Percentiles rank a stretch among this genome's conserved stretches.
These are phyloP conservation scores for Colletotrichum lupini DNA, from an alignment of 2,329 filamentous ascomycete species.

Conservation along the genomic window DNA sequence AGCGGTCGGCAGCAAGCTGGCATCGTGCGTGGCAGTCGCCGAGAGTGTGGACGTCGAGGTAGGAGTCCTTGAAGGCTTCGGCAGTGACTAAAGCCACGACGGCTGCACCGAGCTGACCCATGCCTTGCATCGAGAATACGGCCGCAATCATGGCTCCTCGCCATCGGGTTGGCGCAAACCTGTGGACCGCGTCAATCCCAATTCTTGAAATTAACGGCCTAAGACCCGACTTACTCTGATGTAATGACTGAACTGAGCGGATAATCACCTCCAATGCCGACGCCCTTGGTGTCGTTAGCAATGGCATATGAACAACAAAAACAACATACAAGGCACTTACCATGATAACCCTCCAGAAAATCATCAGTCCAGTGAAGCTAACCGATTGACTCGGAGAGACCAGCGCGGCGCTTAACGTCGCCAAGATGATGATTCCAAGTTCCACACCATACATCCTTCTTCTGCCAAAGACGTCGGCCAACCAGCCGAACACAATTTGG, in stretches of 20 bases:
- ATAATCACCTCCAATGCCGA: conserved; percentile 86
- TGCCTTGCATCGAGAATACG: conserved; percentile 87
- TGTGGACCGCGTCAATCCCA: conserved; percentile 40
- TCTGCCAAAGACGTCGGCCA: conserved; percentile 81
- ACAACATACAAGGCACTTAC: conserved; percentile 40
- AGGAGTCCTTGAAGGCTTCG: conserved; percentile 68
- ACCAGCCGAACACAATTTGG: conserved; percentile 80
- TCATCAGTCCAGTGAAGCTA: conserved; percentile 68
- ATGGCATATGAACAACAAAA: neutral
- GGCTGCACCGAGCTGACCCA: conserved; percentile 80
- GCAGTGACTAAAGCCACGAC: conserved; percentile 78
- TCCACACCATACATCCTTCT: conserved; percentile 87
- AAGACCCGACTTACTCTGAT: conserved; percentile 65
- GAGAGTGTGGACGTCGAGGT: conserved; percentile 46
- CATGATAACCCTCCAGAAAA: conserved; percentile 84
- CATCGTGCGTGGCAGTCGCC: conserved; percentile 71
- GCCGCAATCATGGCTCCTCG: conserved; percentile 85
- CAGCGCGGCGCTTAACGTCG: conserved; percentile 75
- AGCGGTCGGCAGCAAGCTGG: conserved; percentile 78
- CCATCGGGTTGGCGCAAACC: conserved; percentile 84
- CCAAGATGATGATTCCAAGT: conserved; percentile 76
- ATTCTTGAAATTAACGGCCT: conserved; percentile 32
- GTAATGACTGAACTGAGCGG: conserved; percentile 84
- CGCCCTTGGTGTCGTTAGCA: conserved; percentile 54
- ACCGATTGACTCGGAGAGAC: conserved; percentile 70